Evolutionary conservation across 1,284 basidiomycete species (phyloP).

Genomic region (Ganoderma sp.): DNA sequence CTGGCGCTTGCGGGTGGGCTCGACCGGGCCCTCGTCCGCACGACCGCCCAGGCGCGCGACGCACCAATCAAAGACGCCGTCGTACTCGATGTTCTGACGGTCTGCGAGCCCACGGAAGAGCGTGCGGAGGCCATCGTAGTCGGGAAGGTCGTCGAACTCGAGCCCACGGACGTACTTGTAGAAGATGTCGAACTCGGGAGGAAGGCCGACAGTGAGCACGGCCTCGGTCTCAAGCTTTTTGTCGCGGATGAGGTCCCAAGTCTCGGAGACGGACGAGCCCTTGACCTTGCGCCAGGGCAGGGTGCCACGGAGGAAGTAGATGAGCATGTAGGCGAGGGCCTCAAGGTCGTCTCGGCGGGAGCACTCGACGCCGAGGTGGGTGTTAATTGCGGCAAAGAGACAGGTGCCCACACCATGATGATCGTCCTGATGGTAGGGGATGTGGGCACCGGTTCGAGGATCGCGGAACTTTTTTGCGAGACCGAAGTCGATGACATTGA

Average conservation of each 20-base stretch:
- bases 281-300: constrained; percentile 90
- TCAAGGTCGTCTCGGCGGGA: constrained; percentile 92
- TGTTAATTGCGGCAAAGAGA: constrained; percentile 94
- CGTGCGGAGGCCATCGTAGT: constrained; percentile 85
- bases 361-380: constrained; percentile 90
- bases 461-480: constrained; percentile 96
- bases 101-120: constrained; percentile 70
- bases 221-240: constrained; percentile 67
- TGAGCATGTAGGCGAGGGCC: constrained; percentile 90
- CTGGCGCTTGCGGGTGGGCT: constrained; percentile 29
- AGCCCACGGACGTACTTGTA: constrained; percentile 86
- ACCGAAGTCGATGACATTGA: constrained; percentile 97
- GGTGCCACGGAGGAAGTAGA: constrained; percentile 90
- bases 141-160: constrained; percentile 89
- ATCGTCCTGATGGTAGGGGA: constrained; percentile 91
- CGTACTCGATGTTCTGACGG: constrained; percentile 39
- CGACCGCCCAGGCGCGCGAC: constrained; percentile 31
- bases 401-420: constrained; percentile 92
- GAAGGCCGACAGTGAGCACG: constrained; percentile 82
- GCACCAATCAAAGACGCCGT: constrained; percentile 42
- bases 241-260: constrained; percentile 78
- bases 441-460: constrained; percentile 83
- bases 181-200: constrained; percentile 87
- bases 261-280: constrained; percentile 78
- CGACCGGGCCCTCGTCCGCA: constrained; percentile 10